These are phyloP conservation scores for Rugonectria rugulosa DNA, from an alignment of 2,329 filamentous ascomycete genomes.

Conservation along the genomic window DNA sequence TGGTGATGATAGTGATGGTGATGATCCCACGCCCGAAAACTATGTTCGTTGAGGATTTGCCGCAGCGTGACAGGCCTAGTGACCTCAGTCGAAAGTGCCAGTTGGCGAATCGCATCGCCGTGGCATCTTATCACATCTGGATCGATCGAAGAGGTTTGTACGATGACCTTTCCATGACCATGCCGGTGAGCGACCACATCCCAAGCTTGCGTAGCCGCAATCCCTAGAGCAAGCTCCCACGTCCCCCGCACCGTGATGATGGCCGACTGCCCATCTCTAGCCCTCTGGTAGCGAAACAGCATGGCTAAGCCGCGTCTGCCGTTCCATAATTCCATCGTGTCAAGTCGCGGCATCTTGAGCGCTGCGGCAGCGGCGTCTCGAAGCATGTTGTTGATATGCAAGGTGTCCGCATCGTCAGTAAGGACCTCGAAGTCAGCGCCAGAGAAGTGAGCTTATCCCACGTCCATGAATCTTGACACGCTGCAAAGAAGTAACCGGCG, in stretches of 20 bases:
- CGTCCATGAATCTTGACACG: conserved; percentile 31
- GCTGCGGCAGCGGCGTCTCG: conserved; percentile 36
- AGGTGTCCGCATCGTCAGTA: conserved; percentile 23
- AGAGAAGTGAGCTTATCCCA: conserved; percentile 43
- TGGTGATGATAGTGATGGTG: not conserved
- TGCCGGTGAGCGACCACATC: conserved; percentile 31
- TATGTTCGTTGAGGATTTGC: conserved; percentile 32
- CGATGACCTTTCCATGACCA: conserved; percentile 22
- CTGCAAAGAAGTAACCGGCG: conserved; percentile 42
- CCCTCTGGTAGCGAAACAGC: conserved; percentile 35
- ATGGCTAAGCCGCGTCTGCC: conserved; percentile 36
- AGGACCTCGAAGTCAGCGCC: conserved; percentile 43
- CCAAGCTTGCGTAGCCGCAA: conserved; percentile 34
- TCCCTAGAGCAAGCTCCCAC: conserved; percentile 26
- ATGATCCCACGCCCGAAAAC: conserved; percentile 19
- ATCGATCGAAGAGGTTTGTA: conserved; percentile 28
- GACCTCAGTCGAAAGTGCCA: conserved; percentile 32
- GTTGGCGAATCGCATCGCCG: conserved; percentile 35
- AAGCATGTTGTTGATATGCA: conserved; percentile 38
- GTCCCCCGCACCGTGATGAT: conserved; percentile 37
- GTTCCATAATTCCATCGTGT: conserved; percentile 45
- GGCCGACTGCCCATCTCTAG: conserved; percentile 24
- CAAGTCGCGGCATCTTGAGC: conserved; percentile 40
- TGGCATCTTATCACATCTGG: conserved; percentile 24
- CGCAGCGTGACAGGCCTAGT: conserved; percentile 30